Conservation (phyloP, 768 basidiomycete genomes). For the Collybia mongolica region DNA sequence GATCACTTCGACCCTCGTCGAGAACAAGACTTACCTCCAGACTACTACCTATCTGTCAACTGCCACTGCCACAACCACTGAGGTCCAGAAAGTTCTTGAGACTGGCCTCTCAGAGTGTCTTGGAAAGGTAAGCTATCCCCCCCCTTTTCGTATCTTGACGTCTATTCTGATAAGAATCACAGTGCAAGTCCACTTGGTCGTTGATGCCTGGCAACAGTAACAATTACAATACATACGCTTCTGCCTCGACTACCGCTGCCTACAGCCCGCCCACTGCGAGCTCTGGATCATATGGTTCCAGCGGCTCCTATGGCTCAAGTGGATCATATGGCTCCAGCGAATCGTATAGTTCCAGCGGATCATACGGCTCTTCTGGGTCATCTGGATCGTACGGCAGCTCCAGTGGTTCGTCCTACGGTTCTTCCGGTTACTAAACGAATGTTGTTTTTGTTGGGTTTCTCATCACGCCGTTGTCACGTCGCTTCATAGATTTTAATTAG, state of each 20-base stretch:
- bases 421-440: constrained; percentile 28
- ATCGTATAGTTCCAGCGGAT: constrained; percentile 15
- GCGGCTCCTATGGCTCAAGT: constrained; percentile 18
- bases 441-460: constrained; percentile 13
- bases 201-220: constrained; percentile 52
- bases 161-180: constrained; percentile 13
- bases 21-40: constrained; percentile 45
- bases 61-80: constrained; percentile 44
- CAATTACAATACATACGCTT: constrained; percentile 44
- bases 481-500: constrained; percentile 30
- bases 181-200: constrained; percentile 62
- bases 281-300: constrained; percentile 10
- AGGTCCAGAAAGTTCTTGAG: constrained; percentile 41
- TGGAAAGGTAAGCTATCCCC: constrained; percentile 33
- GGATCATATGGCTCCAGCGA: constrained; percentile 23
- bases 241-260: constrained; percentile 19
- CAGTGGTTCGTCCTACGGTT: constrained; percentile 23
- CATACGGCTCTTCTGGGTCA: constrained; percentile 14
- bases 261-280: constrained; percentile 17
- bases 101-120: constrained; percentile 57
- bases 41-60: constrained; percentile 55
- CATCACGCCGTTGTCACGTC: constrained; percentile 31
- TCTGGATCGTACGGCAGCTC: constrained; percentile 20
- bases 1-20: constrained; percentile 49
- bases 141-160: neutral